Conservation (phyloP, 2,329 filamentous ascomycete genomes). For the Setomelanomma holmii region DNA sequence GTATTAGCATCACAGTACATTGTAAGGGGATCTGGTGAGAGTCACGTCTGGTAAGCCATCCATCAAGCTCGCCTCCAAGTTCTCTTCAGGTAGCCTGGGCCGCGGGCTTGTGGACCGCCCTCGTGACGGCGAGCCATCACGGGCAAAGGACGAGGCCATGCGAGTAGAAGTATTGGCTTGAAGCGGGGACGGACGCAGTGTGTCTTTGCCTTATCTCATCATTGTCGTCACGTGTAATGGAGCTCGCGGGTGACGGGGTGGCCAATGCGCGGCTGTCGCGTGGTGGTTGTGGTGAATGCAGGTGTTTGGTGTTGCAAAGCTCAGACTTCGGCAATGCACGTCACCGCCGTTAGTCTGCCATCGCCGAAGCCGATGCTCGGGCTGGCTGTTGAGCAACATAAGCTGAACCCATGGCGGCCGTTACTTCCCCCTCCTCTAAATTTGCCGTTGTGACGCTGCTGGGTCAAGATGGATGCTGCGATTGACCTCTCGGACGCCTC, state of each 20-base stretch:
- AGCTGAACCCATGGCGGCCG: conserved; percentile 10
- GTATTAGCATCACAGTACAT: conserved; percentile 22
- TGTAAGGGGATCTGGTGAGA: conserved; percentile 1
- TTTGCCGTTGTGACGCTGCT: background rate
- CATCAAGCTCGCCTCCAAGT: conserved; percentile 40
- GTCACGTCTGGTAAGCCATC: conserved; percentile 43
- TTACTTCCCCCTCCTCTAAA: conserved; percentile 8
- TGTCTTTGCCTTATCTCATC: conserved; percentile 13
- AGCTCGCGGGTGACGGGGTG: background rate
- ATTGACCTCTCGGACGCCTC: conserved; percentile 86
- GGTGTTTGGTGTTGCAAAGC: conserved; percentile 13
- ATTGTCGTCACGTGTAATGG: background rate
- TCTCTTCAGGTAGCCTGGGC: conserved; percentile 32
- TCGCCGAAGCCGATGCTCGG: conserved; percentile 16
- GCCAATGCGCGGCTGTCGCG: conserved; percentile 9
- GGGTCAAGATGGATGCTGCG: conserved; percentile 77
- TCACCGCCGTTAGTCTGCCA: conserved; percentile 23
- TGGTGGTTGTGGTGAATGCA: conserved; percentile 5
- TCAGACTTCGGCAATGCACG: conserved; percentile 16
- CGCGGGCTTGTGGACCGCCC: conserved; percentile 43
- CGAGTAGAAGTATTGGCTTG: conserved; percentile 14
- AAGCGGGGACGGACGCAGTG: conserved; percentile 2
- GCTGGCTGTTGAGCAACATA: conserved; percentile 1
- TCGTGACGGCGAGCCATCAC: conserved; percentile 39
- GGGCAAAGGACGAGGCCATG: conserved; percentile 38